Percentiles rank a stretch among this genome's conserved stretches.
These are phyloP conservation scores for Astrocystis sublimbata DNA, from an alignment of 495 filamentous ascomycete genomes.

Conservation along the genomic window DNA sequence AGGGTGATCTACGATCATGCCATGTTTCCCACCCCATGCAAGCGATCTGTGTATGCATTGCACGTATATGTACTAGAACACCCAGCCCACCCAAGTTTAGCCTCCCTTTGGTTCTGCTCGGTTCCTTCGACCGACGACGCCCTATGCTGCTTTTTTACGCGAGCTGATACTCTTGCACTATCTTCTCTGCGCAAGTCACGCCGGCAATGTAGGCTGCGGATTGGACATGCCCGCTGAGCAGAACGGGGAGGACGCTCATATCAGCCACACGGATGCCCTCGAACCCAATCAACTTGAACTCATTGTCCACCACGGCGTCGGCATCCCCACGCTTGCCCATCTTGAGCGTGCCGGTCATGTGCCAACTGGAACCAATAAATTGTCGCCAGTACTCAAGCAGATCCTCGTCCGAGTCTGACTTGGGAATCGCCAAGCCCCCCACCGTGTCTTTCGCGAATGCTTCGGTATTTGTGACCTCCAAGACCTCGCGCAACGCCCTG, in stretches of 20 bases:
- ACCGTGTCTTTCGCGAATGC: slow-evolving; percentile 50
- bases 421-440: slow-evolving; percentile 42
- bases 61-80: too few species aligned
- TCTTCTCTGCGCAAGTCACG: slow-evolving; percentile 43
- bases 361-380: slow-evolving; percentile 47
- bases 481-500: slow-evolving; percentile 51
- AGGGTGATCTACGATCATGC: too few species aligned
- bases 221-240: slow-evolving; percentile 42
- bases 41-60: too few species aligned
- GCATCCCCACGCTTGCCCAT: slow-evolving; percentile 56
- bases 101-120: too few species aligned
- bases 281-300: slow-evolving; percentile 57
- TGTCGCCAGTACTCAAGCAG: slow-evolving; percentile 51
- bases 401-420: slow-evolving; percentile 57
- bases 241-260: slow-evolving; percentile 64
- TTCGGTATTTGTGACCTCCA: slow-evolving; percentile 46
- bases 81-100: too few species aligned
- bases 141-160: not conserved
- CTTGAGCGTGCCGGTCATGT: slow-evolving; percentile 62
- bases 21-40: too few species aligned
- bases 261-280: slow-evolving; percentile 62
- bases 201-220: slow-evolving; percentile 40
- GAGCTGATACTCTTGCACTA: slow-evolving; percentile 44
- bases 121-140: not conserved
- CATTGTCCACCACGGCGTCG: slow-evolving; percentile 56